Conservation (phyloP, 2,329 filamentous ascomycete species). For the Monosporascus cannonballus region DNA sequence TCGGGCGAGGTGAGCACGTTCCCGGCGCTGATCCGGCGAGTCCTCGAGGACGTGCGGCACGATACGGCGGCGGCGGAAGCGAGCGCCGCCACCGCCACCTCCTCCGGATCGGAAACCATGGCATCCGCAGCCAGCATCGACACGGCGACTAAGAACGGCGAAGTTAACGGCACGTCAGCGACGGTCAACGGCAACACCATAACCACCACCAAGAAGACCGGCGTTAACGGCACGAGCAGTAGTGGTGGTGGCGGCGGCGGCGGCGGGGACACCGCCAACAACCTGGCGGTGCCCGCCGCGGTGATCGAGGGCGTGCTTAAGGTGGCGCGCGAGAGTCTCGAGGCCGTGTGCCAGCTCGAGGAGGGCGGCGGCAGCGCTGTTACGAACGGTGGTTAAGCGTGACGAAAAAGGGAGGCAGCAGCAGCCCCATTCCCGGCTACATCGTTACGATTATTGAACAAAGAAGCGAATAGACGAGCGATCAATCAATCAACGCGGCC, state of each 20-base stretch:
- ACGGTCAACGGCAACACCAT: conserved; percentile 23
- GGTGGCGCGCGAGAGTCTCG: conserved; percentile 52
- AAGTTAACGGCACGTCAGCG: conserved; percentile 23
- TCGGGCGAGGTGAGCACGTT: conserved; percentile 54
- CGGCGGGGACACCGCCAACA: conserved; percentile 24
- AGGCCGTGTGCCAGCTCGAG: conserved; percentile 40
- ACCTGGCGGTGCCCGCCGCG: conserved; percentile 50
- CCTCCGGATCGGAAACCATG: conserved; percentile 5
- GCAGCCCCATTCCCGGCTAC: not conserved
- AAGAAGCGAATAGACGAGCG: no score
- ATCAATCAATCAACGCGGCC: no score
- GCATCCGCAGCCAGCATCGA: conserved; percentile 18
- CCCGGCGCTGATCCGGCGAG: conserved; percentile 52
- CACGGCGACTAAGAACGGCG: conserved; percentile 3
- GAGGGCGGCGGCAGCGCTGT: conserved; percentile 10
- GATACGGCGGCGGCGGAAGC: conserved; percentile 33
- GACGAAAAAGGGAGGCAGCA: not conserved
- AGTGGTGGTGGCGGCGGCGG: not conserved
- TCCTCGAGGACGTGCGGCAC: conserved; percentile 56
- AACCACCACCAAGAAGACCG: conserved; percentile 14
- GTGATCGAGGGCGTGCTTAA: conserved; percentile 59
- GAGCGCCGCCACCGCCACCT: conserved; percentile 15
- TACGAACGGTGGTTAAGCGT: not conserved
- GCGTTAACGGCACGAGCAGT: conserved; percentile 10
- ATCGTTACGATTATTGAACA: not conserved